Percentiles rank a stretch among this genome's conserved stretches.
These are phyloP conservation scores for Metarhizium robertsii DNA, from an alignment of 2,329 filamentous ascomycete genomes.

Conservation along the genomic window DNA sequence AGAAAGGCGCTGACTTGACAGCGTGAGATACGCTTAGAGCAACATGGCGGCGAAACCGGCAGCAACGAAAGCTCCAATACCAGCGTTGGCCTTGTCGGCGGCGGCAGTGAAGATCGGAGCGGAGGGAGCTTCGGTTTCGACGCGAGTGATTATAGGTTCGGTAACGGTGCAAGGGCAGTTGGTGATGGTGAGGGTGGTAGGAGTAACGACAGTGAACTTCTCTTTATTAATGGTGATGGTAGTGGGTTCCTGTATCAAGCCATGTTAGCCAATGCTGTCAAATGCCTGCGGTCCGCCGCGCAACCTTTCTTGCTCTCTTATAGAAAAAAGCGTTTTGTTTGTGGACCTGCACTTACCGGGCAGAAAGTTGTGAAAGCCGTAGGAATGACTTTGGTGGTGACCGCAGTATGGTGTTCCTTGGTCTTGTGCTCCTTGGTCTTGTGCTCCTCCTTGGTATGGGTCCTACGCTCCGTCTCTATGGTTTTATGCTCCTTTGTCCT, in stretches of 20 bases:
- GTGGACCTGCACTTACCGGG: constrained; percentile 24
- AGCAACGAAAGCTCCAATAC: constrained; percentile 26
- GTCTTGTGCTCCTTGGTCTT: background rate
- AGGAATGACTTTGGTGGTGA: constrained; percentile 29
- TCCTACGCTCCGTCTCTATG: no score
- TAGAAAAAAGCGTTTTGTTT: background rate
- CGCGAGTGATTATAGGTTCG: constrained; percentile 6
- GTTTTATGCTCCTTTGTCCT: no score
- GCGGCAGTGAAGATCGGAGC: constrained; percentile 22
- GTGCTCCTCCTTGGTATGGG: background rate
- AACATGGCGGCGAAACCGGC: constrained; percentile 29
- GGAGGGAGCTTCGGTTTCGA: background rate
- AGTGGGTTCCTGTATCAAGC: constrained; percentile 12
- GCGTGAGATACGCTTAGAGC: constrained; percentile 16
- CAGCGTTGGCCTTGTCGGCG: constrained; percentile 24
- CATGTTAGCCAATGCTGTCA: background rate
- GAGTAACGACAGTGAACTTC: constrained; percentile 33
- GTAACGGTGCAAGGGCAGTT: constrained; percentile 39
- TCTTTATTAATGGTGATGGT: constrained; percentile 30
- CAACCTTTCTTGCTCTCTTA: background rate
- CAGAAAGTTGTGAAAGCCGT: constrained; percentile 33
- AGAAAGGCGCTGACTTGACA: background rate
- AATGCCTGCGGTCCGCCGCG: background rate
- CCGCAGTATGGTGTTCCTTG: no score
- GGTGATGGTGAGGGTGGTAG: constrained; percentile 34